phyloP scores from a whole-genome alignment of 192 early-diverging fungal genomes.

The Tieghemiomyces parasiticus region DNA sequence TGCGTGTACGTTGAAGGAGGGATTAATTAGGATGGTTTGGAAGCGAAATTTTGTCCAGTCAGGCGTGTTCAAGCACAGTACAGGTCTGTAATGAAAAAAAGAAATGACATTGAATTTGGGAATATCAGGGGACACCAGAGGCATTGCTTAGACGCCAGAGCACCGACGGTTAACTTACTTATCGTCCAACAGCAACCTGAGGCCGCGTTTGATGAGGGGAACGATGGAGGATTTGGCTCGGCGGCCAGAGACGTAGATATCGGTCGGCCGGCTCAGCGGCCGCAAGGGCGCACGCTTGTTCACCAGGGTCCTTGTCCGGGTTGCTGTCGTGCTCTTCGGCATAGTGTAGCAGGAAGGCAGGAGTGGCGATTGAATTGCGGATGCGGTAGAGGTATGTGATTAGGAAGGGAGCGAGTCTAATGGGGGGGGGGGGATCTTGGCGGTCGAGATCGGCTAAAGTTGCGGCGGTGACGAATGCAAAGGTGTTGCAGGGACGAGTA shows the following conservation, averaged over 20 bases:
- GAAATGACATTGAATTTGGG: no score
- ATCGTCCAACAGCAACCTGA: background rate
- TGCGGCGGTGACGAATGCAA: no score
- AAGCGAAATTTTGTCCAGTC: background rate
- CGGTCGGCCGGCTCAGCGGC: background rate
- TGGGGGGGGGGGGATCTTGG: no score
- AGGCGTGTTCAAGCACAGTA: background rate
- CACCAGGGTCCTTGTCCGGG: no score
- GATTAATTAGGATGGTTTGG: background rate
- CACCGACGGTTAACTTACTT: background rate
- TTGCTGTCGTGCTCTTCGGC: no score
- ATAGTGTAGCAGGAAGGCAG: no score
- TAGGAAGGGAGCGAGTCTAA: no score
- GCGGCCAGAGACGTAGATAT: background rate
- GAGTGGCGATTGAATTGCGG: no score
- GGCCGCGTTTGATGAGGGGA: background rate
- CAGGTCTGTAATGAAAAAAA: no score
- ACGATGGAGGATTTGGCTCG: background rate
- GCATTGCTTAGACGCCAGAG: background rate
- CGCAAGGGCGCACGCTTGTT: background rate
- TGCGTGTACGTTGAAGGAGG: background rate
- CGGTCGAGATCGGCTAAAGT: no score
- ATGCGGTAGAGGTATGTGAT: no score
- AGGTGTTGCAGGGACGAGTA: no score
- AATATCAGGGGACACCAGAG: background rate